Conservation (phyloP, 2,329 filamentous ascomycete species). For the Neophaeococcomyces mojaviensis region DNA sequence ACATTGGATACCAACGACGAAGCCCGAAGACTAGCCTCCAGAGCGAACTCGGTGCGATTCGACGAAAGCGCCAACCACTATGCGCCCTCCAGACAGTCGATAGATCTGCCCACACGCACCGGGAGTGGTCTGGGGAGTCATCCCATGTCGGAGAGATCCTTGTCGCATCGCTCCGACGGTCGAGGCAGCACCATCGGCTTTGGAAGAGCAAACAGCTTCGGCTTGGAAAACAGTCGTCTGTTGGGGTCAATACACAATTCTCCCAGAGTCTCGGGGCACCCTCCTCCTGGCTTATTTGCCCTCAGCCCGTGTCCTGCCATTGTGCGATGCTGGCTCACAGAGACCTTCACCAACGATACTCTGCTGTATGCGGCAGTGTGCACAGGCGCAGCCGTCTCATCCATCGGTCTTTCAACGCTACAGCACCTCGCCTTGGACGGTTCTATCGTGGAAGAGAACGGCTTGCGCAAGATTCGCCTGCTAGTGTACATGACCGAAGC, state of each 20-base stretch:
- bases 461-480: slow-evolving; percentile 62
- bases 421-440: slow-evolving; percentile 64
- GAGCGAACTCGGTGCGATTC: slow-evolving; percentile 95
- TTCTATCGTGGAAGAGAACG: slow-evolving; percentile 60
- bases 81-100: slow-evolving; percentile 74
- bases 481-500: slow-evolving; percentile 88
- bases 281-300: slow-evolving; percentile 76
- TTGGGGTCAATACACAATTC: slow-evolving; percentile 60
- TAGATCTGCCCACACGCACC: slow-evolving; percentile 73
- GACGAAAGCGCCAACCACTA: slow-evolving; percentile 94
- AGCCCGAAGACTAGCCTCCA: slow-evolving; percentile 75
- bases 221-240: slow-evolving; percentile 65
- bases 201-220: slow-evolving; percentile 77
- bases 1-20: slow-evolving; percentile 82
- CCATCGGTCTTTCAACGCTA: slow-evolving; percentile 67
- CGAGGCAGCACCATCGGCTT: slow-evolving; percentile 89
- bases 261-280: slow-evolving; percentile 54
- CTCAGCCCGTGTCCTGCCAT: slow-evolving; percentile 87
- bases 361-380: slow-evolving; percentile 88
- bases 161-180: slow-evolving; percentile 93
- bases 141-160: slow-evolving; percentile 78
- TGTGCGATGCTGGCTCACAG: slow-evolving; percentile 89
- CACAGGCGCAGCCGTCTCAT: slow-evolving; percentile 81
- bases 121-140: slow-evolving; percentile 71
- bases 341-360: slow-evolving; percentile 80